Base-by-base conservation (phyloP, 352 stramenopile species). In the Globisporangium ultimum region DNA sequence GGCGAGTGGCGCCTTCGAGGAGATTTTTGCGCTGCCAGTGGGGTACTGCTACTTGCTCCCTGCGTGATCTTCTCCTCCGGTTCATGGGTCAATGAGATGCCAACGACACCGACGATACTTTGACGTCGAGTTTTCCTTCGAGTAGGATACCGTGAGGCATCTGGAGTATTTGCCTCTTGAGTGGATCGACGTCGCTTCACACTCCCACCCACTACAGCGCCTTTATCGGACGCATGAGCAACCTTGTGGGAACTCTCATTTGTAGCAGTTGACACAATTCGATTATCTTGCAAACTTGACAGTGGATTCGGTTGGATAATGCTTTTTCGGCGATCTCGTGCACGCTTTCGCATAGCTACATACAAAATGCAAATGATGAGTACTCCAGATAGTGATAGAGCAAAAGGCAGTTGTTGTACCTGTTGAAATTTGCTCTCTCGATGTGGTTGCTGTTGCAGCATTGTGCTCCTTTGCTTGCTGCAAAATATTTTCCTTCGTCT, bases 71-170 rank as follows among this genome's bases (percentile, higher is more conserved):
- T 57, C 42, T 20, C 48, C 42, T 20, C 48, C 24, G 21, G 15
- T 1, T 34, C 46, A 41, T 50, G 12, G 0, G 15, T 32, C 10
- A 58, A 53, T 15, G 58, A 46, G 41, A 78, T 50, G 15, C 65
- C 38, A 13, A 82, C 58, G 0, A 53, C 43, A 3, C 55, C 61
- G 1, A 74, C 54, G 34, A 80, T 78, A 43, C 72, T 82, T 57
- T 82, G 72, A n/a, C 72, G 70, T 0, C 68, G 70, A 60, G 45
- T 32, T 55, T 76, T 76, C 11, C 61, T 66, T 18, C 49, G 38
- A 45, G 18, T 48, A 15, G 18, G 20, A 24, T 49, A 38, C 6
- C 13, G 21, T 10, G 48, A 14, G 8, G 24, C 38, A 49, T 17
- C 22, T n/a, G 36, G 13, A 20, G 18, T 45, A 17, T 64, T 52